Percentiles rank a stretch among this genome's conserved stretches.
These are phyloP conservation scores for Periconia digitata DNA, from an alignment of 2,329 filamentous ascomycete genomes.

Conservation along the genomic window DNA sequence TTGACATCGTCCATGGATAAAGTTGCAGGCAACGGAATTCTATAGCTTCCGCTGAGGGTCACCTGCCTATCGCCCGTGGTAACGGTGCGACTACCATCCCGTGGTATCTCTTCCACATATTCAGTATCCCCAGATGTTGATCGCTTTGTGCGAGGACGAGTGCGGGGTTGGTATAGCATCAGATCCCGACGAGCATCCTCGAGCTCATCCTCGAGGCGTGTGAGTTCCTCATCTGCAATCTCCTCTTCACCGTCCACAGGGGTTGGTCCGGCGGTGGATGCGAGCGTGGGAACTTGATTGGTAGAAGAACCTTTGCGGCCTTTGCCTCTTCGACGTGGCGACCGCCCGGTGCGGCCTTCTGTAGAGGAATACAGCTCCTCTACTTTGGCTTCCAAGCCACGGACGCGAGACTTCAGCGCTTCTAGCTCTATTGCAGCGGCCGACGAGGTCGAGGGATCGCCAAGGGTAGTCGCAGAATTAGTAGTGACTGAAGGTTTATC, in stretches of 20 bases:
- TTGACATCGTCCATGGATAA: constrained; percentile 36
- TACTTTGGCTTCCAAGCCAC: constrained; percentile 40
- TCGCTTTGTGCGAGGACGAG: constrained; percentile 6
- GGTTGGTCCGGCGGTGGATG: not conserved
- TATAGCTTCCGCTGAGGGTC: constrained; percentile 38
- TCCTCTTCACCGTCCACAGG: constrained; percentile 20
- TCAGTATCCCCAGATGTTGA: constrained; percentile 13
- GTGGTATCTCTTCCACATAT: constrained; percentile 33
- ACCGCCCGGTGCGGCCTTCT: constrained; percentile 21
- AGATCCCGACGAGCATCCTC: constrained; percentile 35
- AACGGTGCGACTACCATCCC: constrained; percentile 9
- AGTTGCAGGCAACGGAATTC: constrained; percentile 37
- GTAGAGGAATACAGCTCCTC: constrained; percentile 34
- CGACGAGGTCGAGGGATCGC: constrained; percentile 3
- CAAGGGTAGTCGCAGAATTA: constrained; percentile 1
- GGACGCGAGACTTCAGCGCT: constrained; percentile 38
- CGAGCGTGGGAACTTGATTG: constrained; percentile 22
- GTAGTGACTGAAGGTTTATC: constrained; percentile 3
- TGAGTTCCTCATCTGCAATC: constrained; percentile 36
- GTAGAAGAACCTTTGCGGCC: constrained; percentile 29
- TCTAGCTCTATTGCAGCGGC: constrained; percentile 31
- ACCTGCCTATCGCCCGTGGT: constrained; percentile 28
- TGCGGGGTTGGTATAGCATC: constrained; percentile 22
- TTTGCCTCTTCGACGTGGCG: constrained; percentile 36
- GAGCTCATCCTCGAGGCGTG: constrained; percentile 34